Evolutionary conservation across 345 rosid genomes (phyloP), one percentile per base, ranked within the genome.

Genomic region (Luvunga scandens): DNA sequence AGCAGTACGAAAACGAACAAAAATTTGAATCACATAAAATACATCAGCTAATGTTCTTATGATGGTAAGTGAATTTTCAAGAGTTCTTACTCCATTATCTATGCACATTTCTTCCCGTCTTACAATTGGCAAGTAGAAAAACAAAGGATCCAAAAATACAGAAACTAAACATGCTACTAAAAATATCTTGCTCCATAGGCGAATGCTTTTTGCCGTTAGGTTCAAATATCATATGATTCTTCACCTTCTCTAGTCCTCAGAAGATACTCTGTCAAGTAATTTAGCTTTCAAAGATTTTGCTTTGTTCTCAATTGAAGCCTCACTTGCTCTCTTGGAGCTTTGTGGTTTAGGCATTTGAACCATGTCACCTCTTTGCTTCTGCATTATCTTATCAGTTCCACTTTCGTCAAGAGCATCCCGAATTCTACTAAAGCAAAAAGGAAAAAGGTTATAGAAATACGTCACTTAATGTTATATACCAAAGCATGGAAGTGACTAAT

Each of bases 131-230:
- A 72, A 31, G 5, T 28, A 65, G 8, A 78, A 65, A 71, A 78
- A 78, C 48, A 64, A 31, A 10, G 81, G 77, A 55, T 78, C 77
- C 1, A 72, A 66, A 53, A 72, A 72, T 33, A 72, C 19, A 53
- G 77, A 64, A 53, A 72, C 4, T 50, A 78, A 12, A 57, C 77
- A 30, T 30, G 66, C 65, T 21, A 24, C 45, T n/a, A 72, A 27
- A 28, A 72, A 56, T 27, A 78, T 72, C 72, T 68, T 71, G 81
- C 71, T 72, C 81, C 81, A 79, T 21, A 45, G 74, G 5, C 27
- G 12, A n/a, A 7, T 53, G 66, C 48, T 65, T 48, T 48, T n/a
- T n/a, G 30, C 81, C 45, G 16, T 34, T 66, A 9, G 81, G 77
- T 36, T 73, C 22, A 1, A 72, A 30, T 22, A 66, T 71, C 39